Evolutionary conservation across 176 grass and related monocot genomes (phyloP).

Genomic region (Aegilops tauschii): DNA sequence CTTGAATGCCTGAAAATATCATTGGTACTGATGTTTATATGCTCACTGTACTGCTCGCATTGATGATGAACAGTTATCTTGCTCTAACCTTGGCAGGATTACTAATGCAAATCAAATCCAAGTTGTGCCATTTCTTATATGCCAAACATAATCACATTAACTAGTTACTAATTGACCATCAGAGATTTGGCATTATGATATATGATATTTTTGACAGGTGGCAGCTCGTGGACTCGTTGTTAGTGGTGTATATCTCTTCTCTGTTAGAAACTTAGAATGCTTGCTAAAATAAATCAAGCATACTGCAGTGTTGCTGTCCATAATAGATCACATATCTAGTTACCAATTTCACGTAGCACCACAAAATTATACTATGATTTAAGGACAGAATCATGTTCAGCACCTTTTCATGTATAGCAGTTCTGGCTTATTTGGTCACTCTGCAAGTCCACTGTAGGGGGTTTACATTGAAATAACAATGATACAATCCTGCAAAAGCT

Average conservation of each 20-base stretch:
- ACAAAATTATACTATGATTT: background rate
- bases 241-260: background rate
- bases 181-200: background rate
- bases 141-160: background rate
- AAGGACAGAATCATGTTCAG: background rate
- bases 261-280: background rate
- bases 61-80: background rate
- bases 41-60: background rate
- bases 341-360: background rate
- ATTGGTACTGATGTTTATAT: background rate
- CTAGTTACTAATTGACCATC: constrained; percentile 1
- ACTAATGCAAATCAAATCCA: background rate
- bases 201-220: background rate
- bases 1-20: background rate
- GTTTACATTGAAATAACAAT: background rate
- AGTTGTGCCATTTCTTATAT: background rate
- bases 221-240: background rate
- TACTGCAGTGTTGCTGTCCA: background rate
- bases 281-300: background rate
- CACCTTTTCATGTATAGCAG: background rate
- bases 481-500: background rate
- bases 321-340: background rate
- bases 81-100: background rate
- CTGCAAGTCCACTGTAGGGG: background rate
- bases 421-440: background rate